These are phyloP conservation scores for Colletotrichum musae DNA, from an alignment of 2,329 filamentous ascomycete genomes.

Conservation along the genomic window DNA sequence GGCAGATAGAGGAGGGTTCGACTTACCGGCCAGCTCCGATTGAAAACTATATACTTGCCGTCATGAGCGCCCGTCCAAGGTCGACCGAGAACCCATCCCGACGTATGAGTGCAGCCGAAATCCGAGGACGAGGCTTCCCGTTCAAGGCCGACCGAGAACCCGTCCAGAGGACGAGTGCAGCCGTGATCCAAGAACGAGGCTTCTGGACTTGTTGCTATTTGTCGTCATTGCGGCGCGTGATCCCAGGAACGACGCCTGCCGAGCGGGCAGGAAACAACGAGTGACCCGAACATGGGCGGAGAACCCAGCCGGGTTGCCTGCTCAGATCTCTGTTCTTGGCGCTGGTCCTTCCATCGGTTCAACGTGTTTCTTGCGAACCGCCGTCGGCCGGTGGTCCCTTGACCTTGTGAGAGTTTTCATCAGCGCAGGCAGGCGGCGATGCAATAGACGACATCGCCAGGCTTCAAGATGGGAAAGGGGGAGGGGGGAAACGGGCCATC, in stretches of 20 bases:
- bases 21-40: constrained; percentile 51
- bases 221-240: constrained; percentile 45
- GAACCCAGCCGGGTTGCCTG: constrained; percentile 40
- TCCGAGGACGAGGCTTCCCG: constrained; percentile 27
- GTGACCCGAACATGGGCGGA: constrained; percentile 5
- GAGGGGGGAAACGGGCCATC: background rate
- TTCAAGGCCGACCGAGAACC: constrained; percentile 20
- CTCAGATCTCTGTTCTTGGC: constrained; percentile 55
- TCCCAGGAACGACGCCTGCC: constrained; percentile 20
- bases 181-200: constrained; percentile 29
- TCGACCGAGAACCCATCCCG: constrained; percentile 24
- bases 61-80: constrained; percentile 39
- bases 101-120: constrained; percentile 19
- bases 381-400: constrained; percentile 36
- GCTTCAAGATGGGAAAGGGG: background rate
- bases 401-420: constrained; percentile 43
- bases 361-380: constrained; percentile 34
- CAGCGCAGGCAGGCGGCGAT: constrained; percentile 42
- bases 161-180: constrained; percentile 3
- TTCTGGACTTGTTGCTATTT: constrained; percentile 36
- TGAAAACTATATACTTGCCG: constrained; percentile 55
- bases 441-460: background rate
- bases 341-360: constrained; percentile 42
- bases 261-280: constrained; percentile 19
- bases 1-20: background rate